Percentiles rank a stretch among this genome's conserved stretches.
Conservation (phyloP, 805 yeast species). For the Saccharomycopsis vini region DNA sequence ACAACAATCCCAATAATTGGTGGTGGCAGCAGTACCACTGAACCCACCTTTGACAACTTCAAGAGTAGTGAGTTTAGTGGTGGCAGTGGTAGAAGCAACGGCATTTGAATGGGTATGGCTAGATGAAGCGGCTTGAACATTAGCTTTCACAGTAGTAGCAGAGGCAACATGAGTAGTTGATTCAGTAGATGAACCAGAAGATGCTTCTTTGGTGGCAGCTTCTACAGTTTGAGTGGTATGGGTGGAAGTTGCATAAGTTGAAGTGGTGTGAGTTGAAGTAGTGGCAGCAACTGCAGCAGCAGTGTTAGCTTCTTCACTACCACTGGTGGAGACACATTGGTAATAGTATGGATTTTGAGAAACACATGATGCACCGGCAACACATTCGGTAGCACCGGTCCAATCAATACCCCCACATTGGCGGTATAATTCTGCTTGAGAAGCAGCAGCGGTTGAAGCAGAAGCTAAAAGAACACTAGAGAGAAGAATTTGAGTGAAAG, state of each 20-base stretch:
- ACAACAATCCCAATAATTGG: constrained; percentile 15
- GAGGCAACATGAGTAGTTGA: background rate
- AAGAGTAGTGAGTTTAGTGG: background rate
- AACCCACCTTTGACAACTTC: constrained; percentile 3
- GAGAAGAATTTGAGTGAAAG: no score
- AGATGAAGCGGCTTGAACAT: background rate
- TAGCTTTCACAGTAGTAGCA: background rate
- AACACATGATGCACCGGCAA: background rate
- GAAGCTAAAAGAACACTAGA: no score
- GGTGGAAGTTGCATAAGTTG: no score
- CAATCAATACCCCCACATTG: background rate
- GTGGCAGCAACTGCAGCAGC: no score
- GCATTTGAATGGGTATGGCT: background rate
- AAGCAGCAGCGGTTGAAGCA: no score
- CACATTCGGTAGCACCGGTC: background rate
- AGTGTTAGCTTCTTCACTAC: background rate
- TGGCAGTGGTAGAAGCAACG: background rate
- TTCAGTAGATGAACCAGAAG: background rate
- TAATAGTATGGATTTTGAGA: background rate
- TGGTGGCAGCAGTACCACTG: constrained; percentile 10
- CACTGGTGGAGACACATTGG: background rate
- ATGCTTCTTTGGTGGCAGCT: no score
- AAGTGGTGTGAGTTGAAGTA: no score
- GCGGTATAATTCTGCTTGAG: no score
- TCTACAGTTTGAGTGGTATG: no score